Conservation (phyloP, 495 filamentous ascomycete species). For the Penicillium crystallinum region DNA sequence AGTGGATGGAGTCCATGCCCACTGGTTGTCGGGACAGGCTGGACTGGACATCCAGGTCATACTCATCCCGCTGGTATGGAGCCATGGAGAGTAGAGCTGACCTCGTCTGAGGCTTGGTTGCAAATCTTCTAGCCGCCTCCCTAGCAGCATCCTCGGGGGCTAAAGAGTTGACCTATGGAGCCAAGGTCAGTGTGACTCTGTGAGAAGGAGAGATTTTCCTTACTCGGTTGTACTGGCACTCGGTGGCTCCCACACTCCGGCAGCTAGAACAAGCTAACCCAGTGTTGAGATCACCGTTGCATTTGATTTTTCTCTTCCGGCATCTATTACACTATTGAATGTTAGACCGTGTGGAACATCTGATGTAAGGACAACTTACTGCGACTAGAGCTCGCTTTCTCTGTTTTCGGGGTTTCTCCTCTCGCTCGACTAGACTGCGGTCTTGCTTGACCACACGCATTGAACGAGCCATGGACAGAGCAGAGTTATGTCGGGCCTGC, state of each 20-base stretch:
- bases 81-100: background rate
- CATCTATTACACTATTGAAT: constrained; percentile 73
- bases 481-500: constrained; percentile 9
- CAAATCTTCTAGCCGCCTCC: constrained; percentile 8
- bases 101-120: constrained; percentile 14
- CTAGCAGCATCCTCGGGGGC: background rate
- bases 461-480: constrained; percentile 26
- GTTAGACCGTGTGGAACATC: constrained; percentile 5
- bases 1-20: constrained; percentile 22
- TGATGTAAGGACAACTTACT: constrained; percentile 42
- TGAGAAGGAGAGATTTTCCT: constrained; percentile 12
- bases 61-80: constrained; percentile 23
- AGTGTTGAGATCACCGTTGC: constrained; percentile 78
- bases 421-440: constrained; percentile 24
- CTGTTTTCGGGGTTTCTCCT: constrained; percentile 33
- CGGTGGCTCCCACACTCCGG: constrained; percentile 61
- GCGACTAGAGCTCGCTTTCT: constrained; percentile 61
- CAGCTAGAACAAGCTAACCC: constrained; percentile 79
- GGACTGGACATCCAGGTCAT: constrained; percentile 22
- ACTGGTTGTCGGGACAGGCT: constrained; percentile 19
- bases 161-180: constrained; percentile 16
- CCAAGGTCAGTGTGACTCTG: background rate
- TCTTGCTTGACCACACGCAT: constrained; percentile 26
- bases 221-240: constrained; percentile 79
- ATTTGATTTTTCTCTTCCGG: constrained; percentile 92